Evolutionary conservation across 2,329 filamentous ascomycete species (phyloP).

Genomic region (Neonectria magnoliae): DNA sequence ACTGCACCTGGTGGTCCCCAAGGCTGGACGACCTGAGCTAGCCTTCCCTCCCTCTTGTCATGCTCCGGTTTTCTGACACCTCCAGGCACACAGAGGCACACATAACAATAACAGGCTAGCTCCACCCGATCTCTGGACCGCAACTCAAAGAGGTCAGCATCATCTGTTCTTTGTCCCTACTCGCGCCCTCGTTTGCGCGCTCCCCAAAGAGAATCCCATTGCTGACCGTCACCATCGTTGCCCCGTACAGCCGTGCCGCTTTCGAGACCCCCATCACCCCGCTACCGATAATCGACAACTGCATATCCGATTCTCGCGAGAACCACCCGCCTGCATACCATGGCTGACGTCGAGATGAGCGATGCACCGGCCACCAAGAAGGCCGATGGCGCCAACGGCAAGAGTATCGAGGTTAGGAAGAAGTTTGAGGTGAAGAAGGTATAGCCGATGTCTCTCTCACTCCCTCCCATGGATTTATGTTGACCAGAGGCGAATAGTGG

Average conservation of each 20-base stretch:
- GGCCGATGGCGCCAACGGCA: conserved; percentile 58
- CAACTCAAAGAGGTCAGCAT: conserved; percentile 12
- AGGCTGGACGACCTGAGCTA: conserved; percentile 1
- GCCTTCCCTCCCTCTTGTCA: background rate
- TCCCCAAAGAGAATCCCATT: background rate
- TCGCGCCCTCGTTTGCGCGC: background rate
- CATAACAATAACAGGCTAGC: conserved; percentile 14
- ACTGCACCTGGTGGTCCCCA: background rate
- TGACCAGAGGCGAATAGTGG: conserved; percentile 71
- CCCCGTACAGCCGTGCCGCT: background rate
- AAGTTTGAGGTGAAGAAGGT: conserved; percentile 99
- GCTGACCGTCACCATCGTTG: conserved; percentile 8
- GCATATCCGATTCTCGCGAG: background rate
- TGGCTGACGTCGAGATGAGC: conserved; percentile 98
- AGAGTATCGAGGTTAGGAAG: conserved; percentile 79
- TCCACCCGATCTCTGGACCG: conserved; percentile 20
- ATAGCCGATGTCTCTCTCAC: conserved; percentile 33
- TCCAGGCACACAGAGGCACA: conserved; percentile 17
- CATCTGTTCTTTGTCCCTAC: background rate
- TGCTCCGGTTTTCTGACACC: conserved; percentile 15
- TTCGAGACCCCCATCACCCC: background rate
- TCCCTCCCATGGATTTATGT: background rate
- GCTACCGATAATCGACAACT: conserved; percentile 1
- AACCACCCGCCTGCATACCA: conserved; percentile 50
- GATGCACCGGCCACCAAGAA: conserved; percentile 77